Evolutionary conservation across 192 early-diverging fungal genomes (phyloP), one percentile per base, ranked within the genome.

Genomic region (Coemansia sp.): DNA sequence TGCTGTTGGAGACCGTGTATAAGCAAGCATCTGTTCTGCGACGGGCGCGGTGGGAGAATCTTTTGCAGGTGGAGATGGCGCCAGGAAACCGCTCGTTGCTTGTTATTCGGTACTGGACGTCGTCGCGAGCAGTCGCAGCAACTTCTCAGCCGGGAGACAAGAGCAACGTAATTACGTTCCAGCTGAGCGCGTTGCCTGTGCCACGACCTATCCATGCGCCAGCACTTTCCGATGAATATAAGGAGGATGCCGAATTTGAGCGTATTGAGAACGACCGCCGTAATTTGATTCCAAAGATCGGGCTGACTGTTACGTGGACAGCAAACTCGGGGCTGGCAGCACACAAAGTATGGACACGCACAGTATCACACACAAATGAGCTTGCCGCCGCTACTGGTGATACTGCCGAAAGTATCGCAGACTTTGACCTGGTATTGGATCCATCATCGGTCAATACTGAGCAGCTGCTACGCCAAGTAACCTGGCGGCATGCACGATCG

Each of bases 1-100:
- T 89, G 20, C 82, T 89, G 60, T 71, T 93, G 10, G 90, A 93
- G 45, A 82, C 87, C 9, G 65, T 94, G n/a, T 77, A 77, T 38
- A 79, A 83, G 45, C 88, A 91, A 75, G 83, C 87, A 0, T 22
- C 63, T 20, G 70, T 68, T 2, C 57, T 83, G 54, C 69, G 53
- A 20, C 72, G 69, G 16, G 58, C 66, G 39, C 68, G 76, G 27
- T 83, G 81, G 81, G 76, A 78, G 54, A 68, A 68, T 7, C 49
- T 75, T 57, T 58, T 83, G 61, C 69, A 69, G 4, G 66, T 75
- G 1, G 72, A 78, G 39, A 75, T 81, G 65, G 43, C 58, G 3
- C 26, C 53, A 1, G 26, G 57, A 10, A 65, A 69, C 49, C 68
- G 73, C 10, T 59, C 71, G 6, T 52, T 53, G 51, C 72, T 80